phyloP scores from a whole-genome alignment of 305 asterid genomes.

The Fraxinus ornus region DNA sequence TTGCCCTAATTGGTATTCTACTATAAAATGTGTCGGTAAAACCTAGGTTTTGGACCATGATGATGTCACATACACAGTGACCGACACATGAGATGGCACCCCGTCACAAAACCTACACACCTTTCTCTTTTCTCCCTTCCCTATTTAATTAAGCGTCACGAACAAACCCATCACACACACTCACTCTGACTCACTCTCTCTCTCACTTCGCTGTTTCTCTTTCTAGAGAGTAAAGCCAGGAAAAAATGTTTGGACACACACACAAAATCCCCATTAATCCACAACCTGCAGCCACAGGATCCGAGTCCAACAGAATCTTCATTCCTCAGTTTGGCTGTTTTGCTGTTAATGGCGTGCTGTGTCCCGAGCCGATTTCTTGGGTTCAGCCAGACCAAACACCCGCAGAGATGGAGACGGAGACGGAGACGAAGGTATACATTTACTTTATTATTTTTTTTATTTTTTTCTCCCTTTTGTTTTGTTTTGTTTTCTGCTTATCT shows the following conservation, averaged over 20 bases:
- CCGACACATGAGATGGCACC: background rate
- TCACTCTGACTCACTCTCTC: background rate
- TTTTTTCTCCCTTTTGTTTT: too few relatives aligned
- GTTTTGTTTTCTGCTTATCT: background rate
- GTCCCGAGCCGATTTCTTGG: background rate
- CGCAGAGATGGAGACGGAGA: background rate
- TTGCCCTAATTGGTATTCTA: background rate
- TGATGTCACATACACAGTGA: background rate
- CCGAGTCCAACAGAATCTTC: background rate
- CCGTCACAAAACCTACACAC: background rate
- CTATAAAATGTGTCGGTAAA: too few relatives aligned
- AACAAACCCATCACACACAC: too few relatives aligned
- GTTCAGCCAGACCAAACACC: background rate
- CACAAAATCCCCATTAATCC: background rate
- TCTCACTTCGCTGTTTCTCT: background rate
- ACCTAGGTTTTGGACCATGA: background rate
- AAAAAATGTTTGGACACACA: background rate
- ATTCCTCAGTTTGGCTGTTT: background rate
- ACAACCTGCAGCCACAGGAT: background rate
- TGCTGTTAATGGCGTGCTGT: background rate
- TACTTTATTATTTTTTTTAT: background rate
- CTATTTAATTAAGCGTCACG: background rate
- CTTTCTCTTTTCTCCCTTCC: background rate
- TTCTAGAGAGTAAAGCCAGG: background rate
- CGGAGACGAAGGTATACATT: background rate